These are phyloP conservation scores for Lignosus rhinocerotis DNA, from an alignment of 1,284 basidiomycete species.

Conservation along the genomic window DNA sequence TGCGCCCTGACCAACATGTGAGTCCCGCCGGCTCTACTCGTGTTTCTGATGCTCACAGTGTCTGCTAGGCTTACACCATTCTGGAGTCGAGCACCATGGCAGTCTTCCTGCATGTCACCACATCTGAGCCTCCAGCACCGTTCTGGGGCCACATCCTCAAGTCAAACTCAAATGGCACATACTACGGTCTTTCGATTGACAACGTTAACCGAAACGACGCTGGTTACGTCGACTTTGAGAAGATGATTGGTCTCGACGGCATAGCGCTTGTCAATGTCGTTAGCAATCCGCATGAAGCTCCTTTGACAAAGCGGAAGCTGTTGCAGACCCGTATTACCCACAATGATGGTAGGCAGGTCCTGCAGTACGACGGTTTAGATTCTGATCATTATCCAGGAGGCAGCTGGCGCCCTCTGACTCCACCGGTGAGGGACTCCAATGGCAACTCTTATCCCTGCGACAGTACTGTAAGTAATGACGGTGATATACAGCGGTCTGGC, in stretches of 20 bases:
- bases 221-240: constrained; percentile 98
- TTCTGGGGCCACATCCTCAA: constrained; percentile 95
- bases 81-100: constrained; percentile 93
- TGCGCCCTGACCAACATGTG: constrained; percentile 87
- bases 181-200: constrained; percentile 85
- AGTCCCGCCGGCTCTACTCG: constrained; percentile 27
- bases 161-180: constrained; percentile 98
- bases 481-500: neutral
- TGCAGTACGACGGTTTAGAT: too few relatives aligned
- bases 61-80: constrained; percentile 81
- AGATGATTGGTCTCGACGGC: constrained; percentile 94
- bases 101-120: constrained; percentile 95
- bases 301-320: constrained; percentile 72
- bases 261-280: constrained; percentile 95
- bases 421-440: constrained; percentile 78
- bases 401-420: constrained; percentile 81
- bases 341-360: constrained; percentile 75
- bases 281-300: constrained; percentile 77
- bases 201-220: constrained; percentile 86
- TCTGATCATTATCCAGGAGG: constrained; percentile 54
- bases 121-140: constrained; percentile 70
- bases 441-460: constrained; percentile 77
- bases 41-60: neutral
- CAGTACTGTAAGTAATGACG: constrained; percentile 53
- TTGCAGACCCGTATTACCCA: constrained; percentile 91